Base-by-base conservation (phyloP, 768 basidiomycete species). In the Lactarius quietus region DNA sequence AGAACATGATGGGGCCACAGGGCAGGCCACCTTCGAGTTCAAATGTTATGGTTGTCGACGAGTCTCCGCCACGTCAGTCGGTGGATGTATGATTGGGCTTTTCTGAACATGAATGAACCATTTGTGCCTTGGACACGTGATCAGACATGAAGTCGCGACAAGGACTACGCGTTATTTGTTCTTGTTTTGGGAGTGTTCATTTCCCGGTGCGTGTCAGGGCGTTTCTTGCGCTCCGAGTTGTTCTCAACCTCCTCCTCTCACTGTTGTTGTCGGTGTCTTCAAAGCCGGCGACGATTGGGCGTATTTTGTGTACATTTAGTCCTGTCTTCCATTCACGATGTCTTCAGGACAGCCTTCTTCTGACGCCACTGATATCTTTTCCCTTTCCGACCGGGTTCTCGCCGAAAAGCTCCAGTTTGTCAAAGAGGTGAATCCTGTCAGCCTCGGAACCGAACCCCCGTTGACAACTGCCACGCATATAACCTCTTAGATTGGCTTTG, bases 361-460 rank as follows among this genome's bases (percentile, higher is more conserved):
- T 17, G 72, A 73, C 52, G 74, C 78, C 48, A 82, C 80, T 6
- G 87, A 91, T 76, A 84, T 91, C 28, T 91, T 88, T 78, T 87
- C 87, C 0, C 80, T 92, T 64, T 84, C 88, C 6, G 90, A 93
- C 77, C 82, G 87, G 65, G 84, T 81, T 63, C 80, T 92, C 43
- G 85, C 86, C 29, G 84, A 89, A 71, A 83, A 83, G 54, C 81
- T 92, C 52, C 83, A 86, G 64, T 93, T 93, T 73, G 81, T 91
- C 59, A 82, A 89, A 77, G 90, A 91, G 81, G 89, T 86, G 68
- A 23, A 79, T 72, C 15, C 56, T n/a, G 57, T 56, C 20, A 18
- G 23, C 55, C 28, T 28, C 28, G 55, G 35, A 48, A 28, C 62
- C 60, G 62, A 68, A 15, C 43, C 63, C 31, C 48, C 17, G 26